A percentile compares a stretch with the other conserved stretches of the same genome.
Conservation (phyloP, 192 early-diverging fungal species). For the Backusella sp. region DNA sequence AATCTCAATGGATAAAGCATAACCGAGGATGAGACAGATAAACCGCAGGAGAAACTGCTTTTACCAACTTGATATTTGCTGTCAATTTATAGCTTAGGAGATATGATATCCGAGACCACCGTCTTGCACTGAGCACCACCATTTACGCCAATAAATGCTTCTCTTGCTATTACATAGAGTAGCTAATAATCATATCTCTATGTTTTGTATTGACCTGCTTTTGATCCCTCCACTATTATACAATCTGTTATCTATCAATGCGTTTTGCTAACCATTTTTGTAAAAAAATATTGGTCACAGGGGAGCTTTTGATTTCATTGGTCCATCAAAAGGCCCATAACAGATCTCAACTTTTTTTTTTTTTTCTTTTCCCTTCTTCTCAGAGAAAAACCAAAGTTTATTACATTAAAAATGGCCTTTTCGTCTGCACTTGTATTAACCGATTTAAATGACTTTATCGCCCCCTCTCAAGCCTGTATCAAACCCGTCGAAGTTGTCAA, state of each 20-base stretch:
- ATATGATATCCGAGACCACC: too few species aligned
- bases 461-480: constrained; percentile 96
- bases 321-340: background rate
- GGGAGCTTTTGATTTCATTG: background rate
- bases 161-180: too few species aligned
- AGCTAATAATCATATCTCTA: too few species aligned
- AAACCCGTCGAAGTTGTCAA: constrained; percentile 88
- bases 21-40: too few species aligned
- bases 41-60: too few species aligned
- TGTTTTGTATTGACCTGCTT: too few species aligned
- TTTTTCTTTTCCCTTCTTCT: background rate
- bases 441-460: constrained; percentile 97
- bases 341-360: background rate
- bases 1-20: too few species aligned
- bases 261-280: background rate
- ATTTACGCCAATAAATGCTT: too few species aligned
- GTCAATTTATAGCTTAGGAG: too few species aligned
- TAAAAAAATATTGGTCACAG: background rate
- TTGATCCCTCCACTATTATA: too few species aligned
- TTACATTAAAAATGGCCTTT: constrained; percentile 62
- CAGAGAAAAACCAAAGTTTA: background rate
- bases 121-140: too few species aligned
- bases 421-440: constrained; percentile 85
- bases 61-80: too few species aligned
- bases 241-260: background rate